These are phyloP conservation scores for Arthrinium puccinioides DNA, from an alignment of 2,329 filamentous ascomycete genomes.

Conservation along the genomic window DNA sequence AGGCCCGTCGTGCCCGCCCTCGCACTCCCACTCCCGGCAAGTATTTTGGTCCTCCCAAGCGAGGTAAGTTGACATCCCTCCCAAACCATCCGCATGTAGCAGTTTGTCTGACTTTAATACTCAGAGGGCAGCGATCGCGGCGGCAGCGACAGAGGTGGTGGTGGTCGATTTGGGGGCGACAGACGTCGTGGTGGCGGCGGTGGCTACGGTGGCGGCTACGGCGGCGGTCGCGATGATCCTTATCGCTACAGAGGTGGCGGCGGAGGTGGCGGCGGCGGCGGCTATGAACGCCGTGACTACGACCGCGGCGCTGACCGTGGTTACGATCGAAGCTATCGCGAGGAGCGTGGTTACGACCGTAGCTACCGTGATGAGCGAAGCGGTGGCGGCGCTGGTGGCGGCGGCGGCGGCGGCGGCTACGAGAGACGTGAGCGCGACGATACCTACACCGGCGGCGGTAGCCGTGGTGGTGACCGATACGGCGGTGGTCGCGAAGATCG, in stretches of 20 bases:
- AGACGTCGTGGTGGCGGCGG: slow-evolving; percentile 38
- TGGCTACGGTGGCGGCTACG: slow-evolving; percentile 52
- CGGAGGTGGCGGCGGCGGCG: slow-evolving; percentile 32
- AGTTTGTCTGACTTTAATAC: slow-evolving; percentile 17
- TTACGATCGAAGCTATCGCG: slow-evolving; percentile 33
- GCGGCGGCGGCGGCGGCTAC: slow-evolving; percentile 26
- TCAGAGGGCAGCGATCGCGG: slow-evolving; percentile 26
- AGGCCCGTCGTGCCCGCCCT: slow-evolving; percentile 89
- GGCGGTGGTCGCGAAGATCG: slow-evolving; percentile 7
- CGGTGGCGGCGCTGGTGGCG: slow-evolving; percentile 38
- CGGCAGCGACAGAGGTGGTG: slow-evolving; percentile 37
- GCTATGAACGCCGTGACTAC: slow-evolving; percentile 40
- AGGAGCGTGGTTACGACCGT: slow-evolving; percentile 34
- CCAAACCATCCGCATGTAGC: neutral
- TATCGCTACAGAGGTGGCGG: slow-evolving; percentile 44
- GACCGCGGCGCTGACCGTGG: slow-evolving; percentile 28
- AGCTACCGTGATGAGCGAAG: slow-evolving; percentile 30
- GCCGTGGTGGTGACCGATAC: slow-evolving; percentile 22
- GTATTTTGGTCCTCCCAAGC: slow-evolving; percentile 97
- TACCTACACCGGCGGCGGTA: slow-evolving; percentile 26
- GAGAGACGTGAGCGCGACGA: slow-evolving; percentile 35
- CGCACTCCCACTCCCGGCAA: slow-evolving; percentile 96
- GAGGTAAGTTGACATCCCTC: slow-evolving; percentile 62
- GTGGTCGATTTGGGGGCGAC: slow-evolving; percentile 32
- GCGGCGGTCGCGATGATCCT: slow-evolving; percentile 41